These are phyloP conservation scores for Erigeron canadensis DNA, from an alignment of 129 eudicot genomes.

Conservation along the genomic window DNA sequence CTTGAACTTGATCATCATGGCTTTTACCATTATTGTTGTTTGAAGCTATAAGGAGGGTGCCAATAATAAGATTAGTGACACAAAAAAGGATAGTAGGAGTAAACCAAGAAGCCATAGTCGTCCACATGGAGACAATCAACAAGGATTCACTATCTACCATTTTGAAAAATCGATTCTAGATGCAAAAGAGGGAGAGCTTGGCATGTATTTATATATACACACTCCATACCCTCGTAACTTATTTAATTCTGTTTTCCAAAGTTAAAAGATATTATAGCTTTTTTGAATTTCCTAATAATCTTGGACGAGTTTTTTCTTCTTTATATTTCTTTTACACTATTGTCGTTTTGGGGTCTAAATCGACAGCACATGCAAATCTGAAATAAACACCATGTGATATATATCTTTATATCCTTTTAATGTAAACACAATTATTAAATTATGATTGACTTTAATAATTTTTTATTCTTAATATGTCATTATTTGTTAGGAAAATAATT, in stretches of 20 bases:
- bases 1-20: neutral
- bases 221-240: no score
- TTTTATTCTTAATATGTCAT: no score
- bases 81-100: constrained; percentile 58
- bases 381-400: neutral
- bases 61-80: constrained; percentile 49
- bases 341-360: neutral
- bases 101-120: constrained; percentile 40
- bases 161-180: neutral
- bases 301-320: neutral
- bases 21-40: neutral
- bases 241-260: no score
- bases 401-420: no score
- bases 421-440: no score
- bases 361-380: neutral
- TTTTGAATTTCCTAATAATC: neutral
- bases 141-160: constrained; percentile 24
- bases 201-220: neutral
- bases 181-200: neutral
- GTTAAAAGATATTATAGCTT: no score
- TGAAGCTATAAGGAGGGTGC: constrained; percentile 38
- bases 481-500: no score
- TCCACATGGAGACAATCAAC: constrained; percentile 24
- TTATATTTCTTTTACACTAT: no score
- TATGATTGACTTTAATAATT: no score